Base-by-base conservation (phyloP, 2,329 filamentous ascomycete species). In the Rosellinia necatrix region DNA sequence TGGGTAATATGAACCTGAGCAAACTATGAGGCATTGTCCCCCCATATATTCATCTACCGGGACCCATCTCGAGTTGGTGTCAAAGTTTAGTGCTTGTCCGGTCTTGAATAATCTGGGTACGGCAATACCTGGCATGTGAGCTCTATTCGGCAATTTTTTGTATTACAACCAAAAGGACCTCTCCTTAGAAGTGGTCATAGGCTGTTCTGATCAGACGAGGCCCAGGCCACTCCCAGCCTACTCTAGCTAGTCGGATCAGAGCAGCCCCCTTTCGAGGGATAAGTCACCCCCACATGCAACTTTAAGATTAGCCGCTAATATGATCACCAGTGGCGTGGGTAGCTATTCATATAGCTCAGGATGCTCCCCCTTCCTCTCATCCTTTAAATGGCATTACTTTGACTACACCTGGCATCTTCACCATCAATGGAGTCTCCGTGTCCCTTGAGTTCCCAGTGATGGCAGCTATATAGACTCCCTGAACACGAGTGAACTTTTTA, bases 61-160 rank as follows among this genome's bases (percentile, higher is more conserved):
- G 90, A 91, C 90, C 89, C 91, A 91, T 91, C 89, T 85, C 72
- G 87, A 83, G 89, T 92, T 91, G 89, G 89, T 79, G 87, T 96
- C 91, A 96, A 91, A 92, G 91, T 80, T 86, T 91, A 79, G 90
- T 81, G 83, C 91, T 93, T 92, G 90, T 93, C 90, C 78, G 82
- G 78, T 65, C 68, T 70, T 71, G 55, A 63, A 62, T 62, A 68
- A 66, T 69, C 68, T 68, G 42, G 54, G 57, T 43, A 24, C 10
- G 51, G 52, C 51, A 44, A 49, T 22, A 35, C 56, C 37, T 12
- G 55, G 13, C 40, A 40, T 25, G 50, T 48, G 49, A 58, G 49
- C 57, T 53, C 53, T 19, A 32, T 22, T 15, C 35, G 12, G 25
- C 15, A 66, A 68, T 64, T 67, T 64, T 64, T 70, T 68, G 66